phyloP scores from a whole-genome alignment of 2,329 filamentous ascomycete species.

The Talaromyces sp. region DNA sequence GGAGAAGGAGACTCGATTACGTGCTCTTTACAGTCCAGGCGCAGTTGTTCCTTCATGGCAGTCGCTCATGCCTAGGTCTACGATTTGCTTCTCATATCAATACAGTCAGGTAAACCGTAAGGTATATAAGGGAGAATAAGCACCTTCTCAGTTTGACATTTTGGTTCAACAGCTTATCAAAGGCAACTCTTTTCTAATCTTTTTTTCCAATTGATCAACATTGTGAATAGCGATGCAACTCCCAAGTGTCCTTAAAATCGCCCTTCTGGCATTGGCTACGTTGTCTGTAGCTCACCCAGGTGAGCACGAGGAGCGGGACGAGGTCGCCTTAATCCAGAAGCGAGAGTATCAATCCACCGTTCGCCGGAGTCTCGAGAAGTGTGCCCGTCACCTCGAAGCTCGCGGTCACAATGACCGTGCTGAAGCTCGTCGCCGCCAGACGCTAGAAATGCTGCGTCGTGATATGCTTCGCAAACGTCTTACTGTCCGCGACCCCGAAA shows the following conservation, averaged over 20 bases:
- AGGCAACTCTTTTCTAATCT: background rate
- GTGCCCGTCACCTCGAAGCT: slow-evolving; percentile 23
- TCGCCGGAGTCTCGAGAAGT: slow-evolving; percentile 24
- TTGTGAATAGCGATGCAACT: background rate
- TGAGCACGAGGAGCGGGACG: background rate
- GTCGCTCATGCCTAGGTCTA: background rate
- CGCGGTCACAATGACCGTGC: slow-evolving; percentile 25
- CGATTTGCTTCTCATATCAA: background rate
- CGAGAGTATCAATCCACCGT: slow-evolving; percentile 22
- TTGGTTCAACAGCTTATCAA: background rate
- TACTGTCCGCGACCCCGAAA: slow-evolving; percentile 32
- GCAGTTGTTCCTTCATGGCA: background rate
- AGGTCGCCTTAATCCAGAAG: slow-evolving; percentile 9
- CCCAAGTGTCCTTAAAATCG: background rate
- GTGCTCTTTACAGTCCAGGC: background rate
- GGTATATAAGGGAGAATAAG: background rate
- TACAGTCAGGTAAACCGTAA: background rate
- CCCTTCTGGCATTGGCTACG: background rate
- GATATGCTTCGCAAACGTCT: background rate
- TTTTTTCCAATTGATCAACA: background rate
- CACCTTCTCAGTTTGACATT: background rate
- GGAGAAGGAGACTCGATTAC: background rate
- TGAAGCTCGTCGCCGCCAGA: slow-evolving; percentile 24
- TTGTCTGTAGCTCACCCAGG: background rate
- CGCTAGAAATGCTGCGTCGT: slow-evolving; percentile 13